These are phyloP conservation scores for Drechslerella coelobrocha DNA, from an alignment of 2,329 filamentous ascomycete species.

Conservation along the genomic window DNA sequence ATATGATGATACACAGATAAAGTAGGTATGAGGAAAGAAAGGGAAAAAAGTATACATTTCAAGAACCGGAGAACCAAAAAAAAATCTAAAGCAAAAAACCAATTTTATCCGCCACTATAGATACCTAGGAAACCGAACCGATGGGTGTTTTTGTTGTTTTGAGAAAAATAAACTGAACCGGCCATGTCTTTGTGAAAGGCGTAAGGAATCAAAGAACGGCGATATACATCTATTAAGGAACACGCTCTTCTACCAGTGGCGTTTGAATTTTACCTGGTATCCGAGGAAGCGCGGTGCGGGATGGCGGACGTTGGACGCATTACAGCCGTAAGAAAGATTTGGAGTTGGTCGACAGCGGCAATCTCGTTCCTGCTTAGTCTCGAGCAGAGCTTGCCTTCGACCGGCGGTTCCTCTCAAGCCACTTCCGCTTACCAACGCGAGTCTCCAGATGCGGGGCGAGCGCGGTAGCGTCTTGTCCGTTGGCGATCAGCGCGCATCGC, in stretches of 20 bases:
- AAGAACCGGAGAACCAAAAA: not conserved
- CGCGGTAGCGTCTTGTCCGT: conserved; percentile 75
- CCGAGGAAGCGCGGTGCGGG: no score
- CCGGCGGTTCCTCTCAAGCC: conserved; percentile 67
- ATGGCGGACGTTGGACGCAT: conserved; percentile 19
- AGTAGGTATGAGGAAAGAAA: conserved; percentile 9
- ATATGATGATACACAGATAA: conserved; percentile 7
- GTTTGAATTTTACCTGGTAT: no score
- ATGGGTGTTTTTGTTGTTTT: conserved; percentile 2
- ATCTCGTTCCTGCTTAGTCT: no score
- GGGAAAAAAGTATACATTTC: conserved; percentile 23
- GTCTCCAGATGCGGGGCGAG: conserved; percentile 88
- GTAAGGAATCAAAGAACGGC: conserved; percentile 1
- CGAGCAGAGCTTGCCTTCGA: conserved; percentile 51
- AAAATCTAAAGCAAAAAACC: conserved; percentile 37
- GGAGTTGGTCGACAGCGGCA: not conserved
- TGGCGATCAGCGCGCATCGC: conserved; percentile 77
- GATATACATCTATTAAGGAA: conserved; percentile 21
- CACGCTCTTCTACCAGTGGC: conserved; percentile 18
- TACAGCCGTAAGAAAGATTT: conserved; percentile 40
- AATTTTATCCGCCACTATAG: conserved; percentile 50
- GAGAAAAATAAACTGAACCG: conserved; percentile 17
- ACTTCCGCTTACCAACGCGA: conserved; percentile 80
- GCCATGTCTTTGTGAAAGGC: not conserved
- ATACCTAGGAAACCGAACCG: conserved; percentile 25